Evolutionary conservation across 306 rosid genomes (phyloP), one percentile per base, ranked within the genome.

Genomic region (Corylus heterophylla): DNA sequence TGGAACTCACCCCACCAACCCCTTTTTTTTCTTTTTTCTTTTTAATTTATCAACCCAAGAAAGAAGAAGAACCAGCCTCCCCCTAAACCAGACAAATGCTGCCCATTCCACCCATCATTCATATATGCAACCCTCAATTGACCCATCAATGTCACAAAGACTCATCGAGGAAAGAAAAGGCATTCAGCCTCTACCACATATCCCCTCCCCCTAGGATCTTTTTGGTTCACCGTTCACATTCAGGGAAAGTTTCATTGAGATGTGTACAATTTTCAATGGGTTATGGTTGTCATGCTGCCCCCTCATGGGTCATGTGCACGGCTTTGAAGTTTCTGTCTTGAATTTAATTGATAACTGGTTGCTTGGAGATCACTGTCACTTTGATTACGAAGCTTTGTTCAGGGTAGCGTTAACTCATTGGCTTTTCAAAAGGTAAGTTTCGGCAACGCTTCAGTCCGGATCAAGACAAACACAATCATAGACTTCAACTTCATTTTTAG

Each of bases 171-270:
- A 74, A 10, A 20, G 7, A 56, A 49, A 39, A 63, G 10, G n/a
- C 35, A 16, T 54, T 35, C 6, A 35, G 50, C 88, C 88, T 80
- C 74, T 62, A 80, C 88, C 90, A 83, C 85, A 86, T 84, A 89
- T 25, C 12, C 88, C 92, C 88, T 84, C 85, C 92, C 92, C 88
- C 51, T 59, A 7, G 85, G 77, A 17, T 66, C 39, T 79, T 85
- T 75, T 64, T 67, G 7, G 4, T 39, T 39, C 42, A n/a, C 5
- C 51, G 22, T 11, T 16, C 48, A 7, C 70, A 7, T 39, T 67
- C 29, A 12, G 4, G 10, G 71, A 67, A 67, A 64, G 12, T 31
- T 31, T 64, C 47, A 14, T 64, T 64, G 45, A 37, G 42, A 37
- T 5, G 22, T 35, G 22, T 35, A 54, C 74, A 16, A 42, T 71